Evolutionary conservation across 345 rosid genomes (phyloP), one percentile per base, ranked within the genome.

Genomic region (Eucalyptus curtisii): DNA sequence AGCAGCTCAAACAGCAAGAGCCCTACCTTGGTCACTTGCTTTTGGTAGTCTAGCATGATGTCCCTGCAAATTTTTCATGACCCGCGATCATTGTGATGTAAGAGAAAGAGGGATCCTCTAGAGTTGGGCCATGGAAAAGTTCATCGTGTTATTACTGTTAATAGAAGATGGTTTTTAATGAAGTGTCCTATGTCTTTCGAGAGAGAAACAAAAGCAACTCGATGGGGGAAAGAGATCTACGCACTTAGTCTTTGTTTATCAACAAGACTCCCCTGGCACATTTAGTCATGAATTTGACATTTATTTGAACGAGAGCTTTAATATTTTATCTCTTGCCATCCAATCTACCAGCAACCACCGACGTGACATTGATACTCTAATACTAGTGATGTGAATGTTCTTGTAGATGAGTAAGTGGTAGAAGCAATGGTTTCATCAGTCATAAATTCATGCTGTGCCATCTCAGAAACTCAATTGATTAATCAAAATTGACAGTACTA

Each of bases 1-100:
- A 93, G 85, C 81, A 94, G 88, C 85, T 91, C 89, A 33, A 91
- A 89, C 66, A 95, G 4, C 10, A 52, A 30, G 68, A 45, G 49
- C 64, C 92, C 94, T 2, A 90, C 52, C 16, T 86, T 88, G 82
- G 25, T 86, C 19, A 90, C 86, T 55, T 91, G 87, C 76, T 90
- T 89, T 7, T 85, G 59, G 92, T 92, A 92, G 24, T 92, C 87
- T 5, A 91, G 53, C 86, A 89, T 13, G 40, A 89, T 64, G 30
- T 27, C 66, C 66, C 31, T 5, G 16, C n/a, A 59, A 59, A 12
- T 27, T 27, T 59, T 59, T 59, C 66, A 27, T 27, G 66, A 59
- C 31, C 66, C 66, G 0, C 14, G 31, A 27, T 27, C 66, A 27
- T 27, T 59, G 66, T 88, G 71, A 90, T 90, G 85, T 71, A 40